Evolutionary conservation across 495 filamentous ascomycete species (phyloP).

Genomic region (Pyrenopolyporus hunteri): DNA sequence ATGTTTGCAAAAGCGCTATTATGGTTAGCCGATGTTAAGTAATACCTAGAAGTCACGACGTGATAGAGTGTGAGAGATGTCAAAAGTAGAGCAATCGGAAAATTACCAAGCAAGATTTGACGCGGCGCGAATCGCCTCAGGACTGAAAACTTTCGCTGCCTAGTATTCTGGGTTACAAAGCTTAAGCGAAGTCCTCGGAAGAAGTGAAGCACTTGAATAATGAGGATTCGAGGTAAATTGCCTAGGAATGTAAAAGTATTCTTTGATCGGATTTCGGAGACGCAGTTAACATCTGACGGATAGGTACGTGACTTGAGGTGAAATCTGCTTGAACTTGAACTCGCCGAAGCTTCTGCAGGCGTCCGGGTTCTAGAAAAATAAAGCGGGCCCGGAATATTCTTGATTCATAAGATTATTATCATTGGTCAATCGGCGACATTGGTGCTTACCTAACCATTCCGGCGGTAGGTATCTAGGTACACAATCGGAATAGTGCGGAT

Average conservation of each 20-base stretch:
- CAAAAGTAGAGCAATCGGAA: not conserved
- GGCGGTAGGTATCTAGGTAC: not conserved
- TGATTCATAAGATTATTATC: not conserved
- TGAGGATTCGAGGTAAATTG: too few relatives aligned
- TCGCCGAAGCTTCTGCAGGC: slow-evolving; percentile 17
- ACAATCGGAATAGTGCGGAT: not conserved
- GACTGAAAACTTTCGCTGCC: not conserved
- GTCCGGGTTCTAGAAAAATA: slow-evolving; percentile 42
- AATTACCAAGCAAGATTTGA: not conserved
- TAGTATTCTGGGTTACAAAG: not conserved
- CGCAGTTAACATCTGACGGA: not conserved
- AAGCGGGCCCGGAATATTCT: slow-evolving; percentile 42
- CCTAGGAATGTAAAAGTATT: not conserved
- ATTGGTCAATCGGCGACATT: slow-evolving; percentile 15
- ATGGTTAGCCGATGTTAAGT: not conserved
- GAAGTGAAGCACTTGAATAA: too few relatives aligned
- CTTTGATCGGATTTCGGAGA: not conserved
- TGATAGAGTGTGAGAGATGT: not conserved
- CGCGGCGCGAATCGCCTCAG: not conserved
- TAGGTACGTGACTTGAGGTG: not conserved
- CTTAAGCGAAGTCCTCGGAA: not conserved
- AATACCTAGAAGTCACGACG: not conserved
- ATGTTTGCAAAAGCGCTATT: slow-evolving; percentile 41
- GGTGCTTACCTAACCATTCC: too few relatives aligned
- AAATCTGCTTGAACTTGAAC: slow-evolving; percentile 9